Percentiles rank a stretch among this genome's conserved stretches.
Evolutionary conservation across 192 early-diverging fungal genomes (phyloP).

Genomic region (Coemansia sp.): DNA sequence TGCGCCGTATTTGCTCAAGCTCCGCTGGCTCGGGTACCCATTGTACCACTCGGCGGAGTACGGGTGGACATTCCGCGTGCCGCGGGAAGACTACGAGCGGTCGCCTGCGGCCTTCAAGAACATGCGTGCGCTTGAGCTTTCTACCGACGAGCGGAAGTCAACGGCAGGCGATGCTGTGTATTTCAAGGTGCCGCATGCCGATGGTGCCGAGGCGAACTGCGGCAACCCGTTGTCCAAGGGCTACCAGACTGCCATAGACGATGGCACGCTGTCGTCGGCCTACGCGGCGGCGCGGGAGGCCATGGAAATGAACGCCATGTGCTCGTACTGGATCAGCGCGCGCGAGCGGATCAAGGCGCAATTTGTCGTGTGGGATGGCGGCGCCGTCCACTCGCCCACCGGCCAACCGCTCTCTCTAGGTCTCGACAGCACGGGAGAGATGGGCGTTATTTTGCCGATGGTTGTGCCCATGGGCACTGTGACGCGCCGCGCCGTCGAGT

Average conservation of each 20-base stretch:
- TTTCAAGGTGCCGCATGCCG: constrained; percentile 80
- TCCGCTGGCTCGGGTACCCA: constrained; percentile 81
- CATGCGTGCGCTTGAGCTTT: constrained; percentile 34
- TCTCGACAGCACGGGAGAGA: constrained; percentile 1
- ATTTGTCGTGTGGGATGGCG: constrained; percentile 76
- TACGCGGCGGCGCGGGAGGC: constrained; percentile 71
- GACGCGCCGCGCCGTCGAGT: constrained; percentile 89
- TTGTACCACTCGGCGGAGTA: constrained; percentile 60
- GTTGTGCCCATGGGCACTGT: constrained; percentile 92
- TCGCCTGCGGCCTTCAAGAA: constrained; percentile 28
- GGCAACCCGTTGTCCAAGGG: constrained; percentile 85
- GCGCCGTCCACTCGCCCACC: constrained; percentile 39
- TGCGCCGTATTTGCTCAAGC: constrained; percentile 74
- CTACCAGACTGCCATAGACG: constrained; percentile 75
- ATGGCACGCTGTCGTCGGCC: constrained; percentile 69
- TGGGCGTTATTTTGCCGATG: constrained; percentile 84
- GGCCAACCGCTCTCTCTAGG: constrained; percentile 23
- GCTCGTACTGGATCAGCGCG: constrained; percentile 88
- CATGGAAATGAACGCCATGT: constrained; percentile 67
- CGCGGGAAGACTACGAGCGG: constrained; percentile 32
- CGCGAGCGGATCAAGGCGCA: constrained; percentile 77
- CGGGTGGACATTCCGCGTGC: constrained; percentile 84
- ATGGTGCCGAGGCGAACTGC: constrained; percentile 71
- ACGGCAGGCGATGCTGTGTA: constrained; percentile 41
- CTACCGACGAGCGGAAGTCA: too few species aligned